Base-by-base conservation (phyloP, 805 yeast species). In the Spathaspora boniae region DNA sequence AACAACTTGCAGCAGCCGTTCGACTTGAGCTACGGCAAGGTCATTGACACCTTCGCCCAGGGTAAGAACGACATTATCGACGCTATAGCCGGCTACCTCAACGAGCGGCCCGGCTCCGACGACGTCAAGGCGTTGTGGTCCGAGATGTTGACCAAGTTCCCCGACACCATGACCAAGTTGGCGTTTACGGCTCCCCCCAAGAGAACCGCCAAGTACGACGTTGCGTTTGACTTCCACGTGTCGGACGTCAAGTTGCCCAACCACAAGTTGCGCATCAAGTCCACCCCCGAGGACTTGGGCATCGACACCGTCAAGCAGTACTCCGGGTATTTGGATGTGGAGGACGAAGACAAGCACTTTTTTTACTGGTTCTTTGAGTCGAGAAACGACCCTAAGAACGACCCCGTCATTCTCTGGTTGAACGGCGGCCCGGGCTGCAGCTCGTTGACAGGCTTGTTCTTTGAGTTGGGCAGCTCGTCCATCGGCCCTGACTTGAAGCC, bases 251-350 rank as follows among this genome's bases (percentile, higher is more conserved):
- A 65, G 47, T 58, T 67, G 33, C 65, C 69, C 9, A 62, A 69
- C 49, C 71, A 82, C 58, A 62, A 73, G 42, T 66, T 84, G 60
- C 77, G 91, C 54, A 76, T 78, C 47, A 67, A 66, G 50, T 54
- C 70, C 21, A 64, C 74, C 44, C 95, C 95, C 9, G 68, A 71
- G 43, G 68, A 63, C 25, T 72, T 89, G 46, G 95, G 94, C 12
- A 64, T 89, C 38, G 97, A 91, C 63, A 60, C 70, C 5, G 95
- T 86, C 33, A 78, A 82, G 53, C 96, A 87, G 60, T 81, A 76
- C 56, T 71, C 89, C 24, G 96, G 96, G 36, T 87, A 87, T 60
- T 75, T 87, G 54, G 96, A 87, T 59, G 78, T 84, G 34, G 76
- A 70, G 41, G 82, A 78, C 33, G 86, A 80, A 47, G 96, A 86